phyloP scores from a whole-genome alignment of 2,329 filamentous ascomycete species.

The Thielaviopsis populi region DNA sequence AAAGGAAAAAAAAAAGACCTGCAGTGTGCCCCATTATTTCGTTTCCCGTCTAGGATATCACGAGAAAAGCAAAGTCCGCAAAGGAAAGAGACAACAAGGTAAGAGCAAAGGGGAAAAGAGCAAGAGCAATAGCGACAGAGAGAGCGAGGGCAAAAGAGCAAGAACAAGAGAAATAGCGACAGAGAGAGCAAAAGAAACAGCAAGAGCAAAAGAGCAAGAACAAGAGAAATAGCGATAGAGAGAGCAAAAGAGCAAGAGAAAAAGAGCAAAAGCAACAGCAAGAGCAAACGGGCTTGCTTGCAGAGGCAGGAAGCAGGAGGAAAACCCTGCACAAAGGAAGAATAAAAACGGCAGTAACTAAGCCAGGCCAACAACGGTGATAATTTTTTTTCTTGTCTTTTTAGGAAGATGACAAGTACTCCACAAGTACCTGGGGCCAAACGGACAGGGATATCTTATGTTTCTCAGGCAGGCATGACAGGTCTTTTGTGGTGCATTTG shows the following conservation, averaged over 20 bases:
- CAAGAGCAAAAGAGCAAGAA: background rate
- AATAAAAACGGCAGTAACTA: background rate
- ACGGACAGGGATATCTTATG: constrained; percentile 1
- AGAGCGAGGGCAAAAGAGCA: background rate
- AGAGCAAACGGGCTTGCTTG: background rate
- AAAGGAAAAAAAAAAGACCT: background rate
- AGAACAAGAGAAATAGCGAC: no score
- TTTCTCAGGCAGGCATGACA: background rate
- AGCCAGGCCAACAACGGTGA: background rate
- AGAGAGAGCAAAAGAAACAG: background rate
- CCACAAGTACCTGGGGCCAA: constrained; percentile 15
- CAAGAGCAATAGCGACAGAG: no score
- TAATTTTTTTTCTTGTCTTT: constrained; percentile 3
- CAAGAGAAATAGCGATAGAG: background rate
- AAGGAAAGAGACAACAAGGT: background rate
- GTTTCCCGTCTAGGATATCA: constrained; percentile 11
- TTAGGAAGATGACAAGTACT: constrained; percentile 14
- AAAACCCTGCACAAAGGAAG: constrained; percentile 2
- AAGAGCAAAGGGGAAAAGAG: background rate
- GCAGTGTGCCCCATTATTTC: constrained; percentile 5
- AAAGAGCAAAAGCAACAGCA: background rate
- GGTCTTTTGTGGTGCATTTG: constrained; percentile 2
- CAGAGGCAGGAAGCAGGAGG: background rate
- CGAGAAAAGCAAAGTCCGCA: background rate
- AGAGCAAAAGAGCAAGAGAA: background rate